Evolutionary conservation across 1,139 yeast genomes (phyloP), one percentile per base, ranked within the genome.

Genomic region (Kodamaea suecica): DNA sequence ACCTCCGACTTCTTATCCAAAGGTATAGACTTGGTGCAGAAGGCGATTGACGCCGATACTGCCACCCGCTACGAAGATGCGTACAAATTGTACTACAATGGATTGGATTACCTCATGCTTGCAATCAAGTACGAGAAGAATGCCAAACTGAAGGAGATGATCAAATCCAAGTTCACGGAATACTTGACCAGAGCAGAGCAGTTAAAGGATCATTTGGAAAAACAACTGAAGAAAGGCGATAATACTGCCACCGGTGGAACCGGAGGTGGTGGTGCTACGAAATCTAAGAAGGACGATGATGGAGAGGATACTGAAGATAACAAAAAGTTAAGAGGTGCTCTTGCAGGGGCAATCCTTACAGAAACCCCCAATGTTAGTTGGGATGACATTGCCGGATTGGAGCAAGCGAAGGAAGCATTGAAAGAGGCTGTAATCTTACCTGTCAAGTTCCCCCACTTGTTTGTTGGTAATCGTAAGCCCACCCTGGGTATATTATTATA

Each of bases 341-440:
- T 94, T 39, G 85, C 95, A 0, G 94, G 95, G 1, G 95, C 97
- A 1, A 90, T 94, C 45, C 67, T 94, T 35, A 76, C 92, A 23
- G 98, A 92, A 51, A 90, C 78, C 43, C 99, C 99, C 19, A 83
- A 94, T 53, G 95, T 94, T 21, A 75, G 74, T 44, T 94, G 99
- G 99, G 82, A 77, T 43, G 99, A 94, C 54, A 84, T 94, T 47
- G 98, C 98, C 1, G 99, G 98, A 16, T 71, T 94, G 43, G 97
- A 92, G 44, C 75, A 78, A 23, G 99, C 99, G 6, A 94, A 94
- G 55, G 97, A 92, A 50, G 95, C 98, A 1, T 68, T 94, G 40
- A 94, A 94, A 59, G 98, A 94, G 60, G 97, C 98, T 1, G 99
- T 94, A 33, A 92, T 94, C 30, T 68, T 90, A 41, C 98, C 98